Conservation (phyloP, 2,329 filamentous ascomycete genomes). For the Penicillium sp. region DNA sequence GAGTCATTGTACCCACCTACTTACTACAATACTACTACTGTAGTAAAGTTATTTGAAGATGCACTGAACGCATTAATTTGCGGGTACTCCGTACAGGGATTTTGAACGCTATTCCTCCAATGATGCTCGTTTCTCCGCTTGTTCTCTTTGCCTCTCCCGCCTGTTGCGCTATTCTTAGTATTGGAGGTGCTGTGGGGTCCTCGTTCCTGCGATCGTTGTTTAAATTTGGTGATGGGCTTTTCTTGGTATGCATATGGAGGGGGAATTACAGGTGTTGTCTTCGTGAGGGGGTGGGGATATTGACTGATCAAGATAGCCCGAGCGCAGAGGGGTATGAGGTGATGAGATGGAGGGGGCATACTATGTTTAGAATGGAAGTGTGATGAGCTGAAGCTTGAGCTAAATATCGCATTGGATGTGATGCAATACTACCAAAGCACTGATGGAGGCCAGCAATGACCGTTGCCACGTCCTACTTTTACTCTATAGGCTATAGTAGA, state of each 20-base stretch:
- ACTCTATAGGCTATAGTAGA: neutral
- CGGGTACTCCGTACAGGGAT: neutral
- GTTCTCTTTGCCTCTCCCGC: neutral
- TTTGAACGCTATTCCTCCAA: constrained; percentile 10
- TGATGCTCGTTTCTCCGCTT: constrained; percentile 12
- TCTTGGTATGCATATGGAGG: constrained; percentile 4
- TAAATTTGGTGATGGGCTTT: neutral
- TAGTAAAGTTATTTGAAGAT: neutral
- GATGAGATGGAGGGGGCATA: neutral
- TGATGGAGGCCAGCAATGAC: neutral
- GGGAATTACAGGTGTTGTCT: neutral
- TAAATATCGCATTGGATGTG: neutral
- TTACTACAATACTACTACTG: neutral
- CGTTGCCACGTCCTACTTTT: neutral
- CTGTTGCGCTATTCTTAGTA: constrained; percentile 18
- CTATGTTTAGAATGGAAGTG: constrained; percentile 20
- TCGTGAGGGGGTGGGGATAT: neutral
- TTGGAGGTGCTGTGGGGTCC: neutral
- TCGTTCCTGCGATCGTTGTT: constrained; percentile 20
- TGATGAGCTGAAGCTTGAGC: constrained; percentile 4
- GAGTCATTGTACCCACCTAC: neutral
- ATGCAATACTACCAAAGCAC: neutral
- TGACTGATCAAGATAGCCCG: neutral
- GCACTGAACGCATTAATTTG: neutral
- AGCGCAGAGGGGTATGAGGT: neutral